Evolutionary conservation across 331 rosid species (phyloP), one percentile per base, ranked within the genome.

Genomic region (Dryas integrifolia): DNA sequence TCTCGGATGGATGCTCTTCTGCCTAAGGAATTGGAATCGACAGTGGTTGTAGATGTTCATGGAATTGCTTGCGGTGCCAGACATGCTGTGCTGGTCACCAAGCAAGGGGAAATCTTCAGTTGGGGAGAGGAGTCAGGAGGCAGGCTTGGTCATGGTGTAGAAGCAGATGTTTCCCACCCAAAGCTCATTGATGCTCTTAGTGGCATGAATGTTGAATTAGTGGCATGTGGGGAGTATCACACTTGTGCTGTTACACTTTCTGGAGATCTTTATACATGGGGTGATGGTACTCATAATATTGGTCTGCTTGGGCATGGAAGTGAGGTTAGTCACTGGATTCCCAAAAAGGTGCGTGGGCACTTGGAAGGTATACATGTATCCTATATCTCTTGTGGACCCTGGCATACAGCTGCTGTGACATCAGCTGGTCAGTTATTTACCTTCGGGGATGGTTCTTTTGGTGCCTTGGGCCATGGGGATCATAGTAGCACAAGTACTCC

Each of bases 91-190:
- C 69, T 94, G 66, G 87, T 89, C 80, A 85, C 97, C 59, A 91
- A 82, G 81, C 98, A 89, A 70, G 98, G 97, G 76, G 97, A 94
- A 85, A 76, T 89, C 67, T 91, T 84, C 77, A 94, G 98, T 64
- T 94, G 97, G 98, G 98, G 98, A 69, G 92, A 94, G 85, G 98
- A 88, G 77, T 83, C 82, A 47, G 97, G 97, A 71, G 98, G 97
- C 72, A 88, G 98, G 88, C 97, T 94, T 82, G 98, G 98, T 57
- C 98, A 91, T 41, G 97, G 98, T 60, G 84, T 86, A 58, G 91
- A 89, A 61, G 77, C 80, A 55, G 96, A 94, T 79, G 87, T 86
- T 82, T 79, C 87, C 79, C 92, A 86, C 76, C 98, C 98, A 76
- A 91, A 94, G 82, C 81, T 82, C 60, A 70, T 91, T 60, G 90